phyloP scores from a whole-genome alignment of 306 rosid genomes.

The Prunus fruticosa region DNA sequence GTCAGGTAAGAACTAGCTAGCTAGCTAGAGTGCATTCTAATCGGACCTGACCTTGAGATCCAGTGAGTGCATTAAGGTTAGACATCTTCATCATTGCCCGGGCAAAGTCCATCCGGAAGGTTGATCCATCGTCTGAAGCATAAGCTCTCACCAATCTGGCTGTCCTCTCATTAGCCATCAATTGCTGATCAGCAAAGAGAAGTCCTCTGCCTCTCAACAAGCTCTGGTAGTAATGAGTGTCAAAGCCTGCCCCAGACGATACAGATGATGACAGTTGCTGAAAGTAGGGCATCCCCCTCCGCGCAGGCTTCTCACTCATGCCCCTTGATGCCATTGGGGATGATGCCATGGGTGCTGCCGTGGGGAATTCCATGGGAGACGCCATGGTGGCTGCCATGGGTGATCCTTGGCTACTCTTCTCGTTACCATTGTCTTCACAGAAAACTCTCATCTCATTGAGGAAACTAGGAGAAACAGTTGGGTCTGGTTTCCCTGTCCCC shows the following conservation, averaged over 20 bases:
- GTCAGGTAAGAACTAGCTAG: neutral
- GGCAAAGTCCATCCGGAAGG: slow-evolving; percentile 75
- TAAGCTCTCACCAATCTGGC: slow-evolving; percentile 61
- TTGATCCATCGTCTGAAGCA: slow-evolving; percentile 74
- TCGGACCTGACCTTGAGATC: slow-evolving; percentile 38
- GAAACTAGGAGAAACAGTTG: slow-evolving; percentile 54
- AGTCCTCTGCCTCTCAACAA: slow-evolving; percentile 76
- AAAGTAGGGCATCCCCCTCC: neutral
- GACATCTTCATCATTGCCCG: slow-evolving; percentile 74
- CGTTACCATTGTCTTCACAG: slow-evolving; percentile 33
- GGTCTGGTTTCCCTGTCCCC: slow-evolving; percentile 70
- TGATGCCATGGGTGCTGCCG: too few relatives aligned
- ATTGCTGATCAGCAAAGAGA: slow-evolving; percentile 79
- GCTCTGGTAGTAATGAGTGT: slow-evolving; percentile 62
- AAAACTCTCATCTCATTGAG: slow-evolving; percentile 47
- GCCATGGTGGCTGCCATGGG: too few relatives aligned
- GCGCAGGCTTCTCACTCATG: neutral
- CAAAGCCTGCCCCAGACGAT: slow-evolving; percentile 54
- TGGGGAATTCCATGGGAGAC: too few relatives aligned
- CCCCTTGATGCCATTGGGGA: neutral
- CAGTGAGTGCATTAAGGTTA: slow-evolving; percentile 34
- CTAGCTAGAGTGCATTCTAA: slow-evolving; percentile 24
- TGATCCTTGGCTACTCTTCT: neutral
- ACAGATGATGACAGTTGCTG: slow-evolving; percentile 41
- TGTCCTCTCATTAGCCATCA: slow-evolving; percentile 63